Conservation (phyloP, 179 eudicot genomes). For the Patellifolia procumbens region DNA sequence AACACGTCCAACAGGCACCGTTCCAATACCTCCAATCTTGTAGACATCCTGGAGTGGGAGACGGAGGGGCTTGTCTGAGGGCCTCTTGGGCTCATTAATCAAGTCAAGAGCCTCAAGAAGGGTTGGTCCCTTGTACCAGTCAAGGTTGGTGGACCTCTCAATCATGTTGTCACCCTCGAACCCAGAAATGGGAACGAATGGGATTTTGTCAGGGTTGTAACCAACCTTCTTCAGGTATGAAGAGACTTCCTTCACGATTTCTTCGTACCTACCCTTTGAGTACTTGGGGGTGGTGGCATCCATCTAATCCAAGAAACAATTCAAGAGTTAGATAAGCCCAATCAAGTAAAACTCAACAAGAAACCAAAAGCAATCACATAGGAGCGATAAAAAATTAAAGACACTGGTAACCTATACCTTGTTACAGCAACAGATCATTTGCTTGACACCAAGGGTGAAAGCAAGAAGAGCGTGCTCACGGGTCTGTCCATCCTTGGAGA, state of each 20-base stretch:
- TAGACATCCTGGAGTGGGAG: constrained; percentile 42
- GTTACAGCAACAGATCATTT: constrained; percentile 42
- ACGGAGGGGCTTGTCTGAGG: constrained; percentile 44
- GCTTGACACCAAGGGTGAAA: constrained; percentile 39
- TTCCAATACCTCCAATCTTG: constrained; percentile 43
- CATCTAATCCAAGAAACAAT: constrained; percentile 17
- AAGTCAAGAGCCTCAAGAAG: constrained; percentile 32
- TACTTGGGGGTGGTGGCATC: constrained; percentile 44
- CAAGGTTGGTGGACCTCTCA: constrained; percentile 44
- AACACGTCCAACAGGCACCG: constrained; percentile 39
- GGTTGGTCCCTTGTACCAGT: constrained; percentile 47
- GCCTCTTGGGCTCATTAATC: constrained; percentile 38
- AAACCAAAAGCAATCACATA: background rate
- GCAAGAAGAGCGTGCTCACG: constrained; percentile 40
- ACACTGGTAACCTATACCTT: constrained; percentile 20
- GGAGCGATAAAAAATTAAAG: background rate
- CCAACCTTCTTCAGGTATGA: constrained; percentile 45
- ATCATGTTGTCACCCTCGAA: constrained; percentile 43
- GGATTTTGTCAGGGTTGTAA: constrained; percentile 39
- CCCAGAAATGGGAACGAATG: constrained; percentile 38
- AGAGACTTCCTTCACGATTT: constrained; percentile 41
- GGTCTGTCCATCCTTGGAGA: constrained; percentile 43
- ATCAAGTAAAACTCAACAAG: background rate
- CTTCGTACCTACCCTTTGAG: constrained; percentile 41
- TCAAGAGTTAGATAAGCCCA: background rate